A percentile compares a stretch with the other conserved stretches of the same genome.
These are phyloP conservation scores for Acaromyces ingoldii DNA, from an alignment of 1,284 basidiomycete genomes.

Conservation along the genomic window DNA sequence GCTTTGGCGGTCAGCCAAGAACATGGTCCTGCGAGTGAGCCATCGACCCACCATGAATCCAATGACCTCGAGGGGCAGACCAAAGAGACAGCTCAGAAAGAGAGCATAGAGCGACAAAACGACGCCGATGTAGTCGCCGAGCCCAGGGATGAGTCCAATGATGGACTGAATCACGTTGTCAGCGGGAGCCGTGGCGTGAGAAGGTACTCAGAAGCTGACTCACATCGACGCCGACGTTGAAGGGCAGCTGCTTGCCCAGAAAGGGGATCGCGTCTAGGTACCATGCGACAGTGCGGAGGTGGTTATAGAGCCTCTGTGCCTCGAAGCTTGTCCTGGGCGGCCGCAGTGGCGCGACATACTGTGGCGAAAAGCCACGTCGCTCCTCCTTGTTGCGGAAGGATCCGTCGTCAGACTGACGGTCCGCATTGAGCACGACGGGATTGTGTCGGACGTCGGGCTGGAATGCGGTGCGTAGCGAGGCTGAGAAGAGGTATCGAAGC, in stretches of 20 bases:
- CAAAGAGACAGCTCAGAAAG: slow-evolving; percentile 39
- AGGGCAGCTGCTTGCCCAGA: slow-evolving; percentile 21
- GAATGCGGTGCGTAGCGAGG: background rate
- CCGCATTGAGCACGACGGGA: slow-evolving; percentile 1
- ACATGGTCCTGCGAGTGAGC: background rate
- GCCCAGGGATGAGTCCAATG: slow-evolving; percentile 37
- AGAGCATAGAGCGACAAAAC: slow-evolving; percentile 44
- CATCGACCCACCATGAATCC: slow-evolving; percentile 28
- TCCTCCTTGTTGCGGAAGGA: background rate
- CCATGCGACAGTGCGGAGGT: slow-evolving; percentile 37
- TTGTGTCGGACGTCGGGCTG: background rate
- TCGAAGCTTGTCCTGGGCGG: slow-evolving; percentile 15
- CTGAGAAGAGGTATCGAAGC: background rate
- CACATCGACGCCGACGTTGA: slow-evolving; percentile 31
- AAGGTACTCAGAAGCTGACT: background rate
- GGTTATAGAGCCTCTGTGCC: slow-evolving; percentile 50
- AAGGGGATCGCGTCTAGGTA: slow-evolving; percentile 32
- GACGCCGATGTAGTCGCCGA: slow-evolving; percentile 43
- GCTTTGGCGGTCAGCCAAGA: background rate
- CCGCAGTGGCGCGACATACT: slow-evolving; percentile 6
- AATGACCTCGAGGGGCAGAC: slow-evolving; percentile 30
- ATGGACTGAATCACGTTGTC: no score
- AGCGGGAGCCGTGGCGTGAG: no score
- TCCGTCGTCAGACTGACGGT: slow-evolving; percentile 1
- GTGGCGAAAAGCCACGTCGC: background rate